Percentiles rank a stretch among this genome's conserved stretches.
phyloP scores from a whole-genome alignment of 495 filamentous ascomycete species.

The Penicillium robsamsonii region DNA sequence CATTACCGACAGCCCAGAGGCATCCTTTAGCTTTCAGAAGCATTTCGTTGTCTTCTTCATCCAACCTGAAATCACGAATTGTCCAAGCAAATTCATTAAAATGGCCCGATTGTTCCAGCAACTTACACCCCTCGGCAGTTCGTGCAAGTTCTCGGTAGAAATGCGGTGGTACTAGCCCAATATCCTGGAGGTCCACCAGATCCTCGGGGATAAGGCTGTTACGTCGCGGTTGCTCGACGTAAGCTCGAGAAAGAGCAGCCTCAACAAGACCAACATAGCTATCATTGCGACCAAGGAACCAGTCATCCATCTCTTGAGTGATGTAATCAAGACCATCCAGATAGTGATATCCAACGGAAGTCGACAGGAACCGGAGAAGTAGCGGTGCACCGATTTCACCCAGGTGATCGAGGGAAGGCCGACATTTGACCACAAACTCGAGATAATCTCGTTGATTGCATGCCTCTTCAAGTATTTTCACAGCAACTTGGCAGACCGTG shows the following conservation, averaged over 20 bases:
- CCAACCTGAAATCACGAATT: constrained; percentile 78
- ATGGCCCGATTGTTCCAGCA: constrained; percentile 89
- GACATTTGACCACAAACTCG: constrained; percentile 93
- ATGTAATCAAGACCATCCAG: constrained; percentile 97
- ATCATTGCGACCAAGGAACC: constrained; percentile 95
- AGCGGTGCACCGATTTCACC: constrained; percentile 96
- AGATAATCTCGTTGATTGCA: constrained; percentile 87
- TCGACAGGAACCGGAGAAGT: constrained; percentile 88
- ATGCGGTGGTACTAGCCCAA: constrained; percentile 81
- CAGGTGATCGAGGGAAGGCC: constrained; percentile 92
- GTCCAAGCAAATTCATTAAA: constrained; percentile 89
- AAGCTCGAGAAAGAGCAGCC: constrained; percentile 86
- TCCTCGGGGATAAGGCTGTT: constrained; percentile 50
- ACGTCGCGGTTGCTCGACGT: constrained; percentile 57
- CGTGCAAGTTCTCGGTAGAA: constrained; percentile 95
- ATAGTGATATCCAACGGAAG: constrained; percentile 95
- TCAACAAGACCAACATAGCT: constrained; percentile 93
- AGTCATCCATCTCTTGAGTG: constrained; percentile 98
- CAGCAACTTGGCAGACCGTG: constrained; percentile 90
- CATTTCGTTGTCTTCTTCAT: constrained; percentile 80
- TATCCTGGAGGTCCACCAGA: constrained; percentile 56
- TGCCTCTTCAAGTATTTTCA: constrained; percentile 95
- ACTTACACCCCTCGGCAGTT: constrained; percentile 85
- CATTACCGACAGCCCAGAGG: constrained; percentile 96
- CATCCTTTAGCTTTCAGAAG: constrained; percentile 95